These are phyloP conservation scores for Tricholoma bakamatsutake DNA, from an alignment of 768 basidiomycete genomes.

Conservation along the genomic window DNA sequence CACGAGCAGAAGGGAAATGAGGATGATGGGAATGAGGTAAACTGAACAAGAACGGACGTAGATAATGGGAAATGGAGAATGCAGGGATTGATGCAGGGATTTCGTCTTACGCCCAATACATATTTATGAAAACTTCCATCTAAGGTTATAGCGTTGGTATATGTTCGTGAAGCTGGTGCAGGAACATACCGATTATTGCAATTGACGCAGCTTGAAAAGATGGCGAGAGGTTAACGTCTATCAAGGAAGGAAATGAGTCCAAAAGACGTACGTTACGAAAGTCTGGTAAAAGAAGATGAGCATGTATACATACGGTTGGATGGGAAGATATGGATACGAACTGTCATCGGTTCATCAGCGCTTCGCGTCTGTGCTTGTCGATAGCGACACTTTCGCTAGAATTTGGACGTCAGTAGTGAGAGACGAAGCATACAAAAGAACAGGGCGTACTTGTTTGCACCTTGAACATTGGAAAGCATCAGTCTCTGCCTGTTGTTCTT, in stretches of 20 bases:
- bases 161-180: background rate
- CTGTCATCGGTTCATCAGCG: slow-evolving; percentile 98
- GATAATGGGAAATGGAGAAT: background rate
- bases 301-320: background rate
- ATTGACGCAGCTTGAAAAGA: slow-evolving; percentile 13
- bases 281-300: slow-evolving; percentile 40
- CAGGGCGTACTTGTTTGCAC: slow-evolving; percentile 72
- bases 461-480: slow-evolving; percentile 95
- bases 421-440: background rate
- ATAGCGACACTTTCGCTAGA: slow-evolving; percentile 79
- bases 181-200: slow-evolving; percentile 26
- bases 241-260: background rate
- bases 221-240: slow-evolving; percentile 2
- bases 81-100: background rate
- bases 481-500: slow-evolving; percentile 88
- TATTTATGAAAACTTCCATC: slow-evolving; percentile 37
- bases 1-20: background rate
- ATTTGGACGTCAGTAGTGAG: background rate
- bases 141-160: slow-evolving; percentile 4
- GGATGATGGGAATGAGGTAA: background rate
- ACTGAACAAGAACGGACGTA: background rate
- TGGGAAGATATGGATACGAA: slow-evolving; percentile 30
- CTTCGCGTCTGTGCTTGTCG: slow-evolving; percentile 96
- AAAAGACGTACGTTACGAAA: slow-evolving; percentile 67
- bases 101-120: background rate